Conservation (phyloP, 352 stramenopile species). For the Phytophthora syringae region DNA sequence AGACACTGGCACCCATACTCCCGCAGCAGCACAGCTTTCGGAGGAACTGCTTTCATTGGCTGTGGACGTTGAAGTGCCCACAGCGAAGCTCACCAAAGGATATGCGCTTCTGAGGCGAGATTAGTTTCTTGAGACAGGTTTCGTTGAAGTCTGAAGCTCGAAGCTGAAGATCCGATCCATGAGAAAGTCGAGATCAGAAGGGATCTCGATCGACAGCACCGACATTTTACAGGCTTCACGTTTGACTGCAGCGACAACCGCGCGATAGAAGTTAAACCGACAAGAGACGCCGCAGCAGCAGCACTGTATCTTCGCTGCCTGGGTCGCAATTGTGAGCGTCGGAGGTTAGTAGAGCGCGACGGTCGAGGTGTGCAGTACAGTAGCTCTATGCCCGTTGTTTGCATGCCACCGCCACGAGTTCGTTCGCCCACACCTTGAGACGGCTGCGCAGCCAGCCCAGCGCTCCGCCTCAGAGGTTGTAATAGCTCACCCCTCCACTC, state of each 20-base stretch:
- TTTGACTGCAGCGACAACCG: neutral
- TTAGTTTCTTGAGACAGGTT: neutral
- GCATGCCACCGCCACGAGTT: too few species aligned
- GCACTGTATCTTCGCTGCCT: neutral
- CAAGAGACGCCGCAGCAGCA: neutral
- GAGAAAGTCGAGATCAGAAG: conserved; percentile 8
- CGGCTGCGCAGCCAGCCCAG: neutral
- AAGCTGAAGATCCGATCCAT: conserved; percentile 17
- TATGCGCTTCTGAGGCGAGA: neutral
- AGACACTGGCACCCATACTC: neutral
- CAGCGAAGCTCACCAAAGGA: neutral
- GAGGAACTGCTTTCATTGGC: too few species aligned
- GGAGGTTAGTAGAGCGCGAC: neutral
- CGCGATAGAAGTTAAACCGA: conserved; percentile 9
- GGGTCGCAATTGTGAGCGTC: neutral
- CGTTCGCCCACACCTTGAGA: neutral
- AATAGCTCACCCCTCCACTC: conserved; percentile 8
- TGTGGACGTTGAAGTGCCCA: neutral
- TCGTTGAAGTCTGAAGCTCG: neutral
- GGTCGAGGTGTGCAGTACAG: neutral
- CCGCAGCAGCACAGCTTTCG: too few species aligned
- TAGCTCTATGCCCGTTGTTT: too few species aligned
- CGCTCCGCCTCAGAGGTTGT: neutral
- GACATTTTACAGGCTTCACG: neutral
- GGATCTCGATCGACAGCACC: neutral